Evolutionary conservation across 306 rosid genomes (phyloP).

Genomic region (Vachellia pachyceras): DNA sequence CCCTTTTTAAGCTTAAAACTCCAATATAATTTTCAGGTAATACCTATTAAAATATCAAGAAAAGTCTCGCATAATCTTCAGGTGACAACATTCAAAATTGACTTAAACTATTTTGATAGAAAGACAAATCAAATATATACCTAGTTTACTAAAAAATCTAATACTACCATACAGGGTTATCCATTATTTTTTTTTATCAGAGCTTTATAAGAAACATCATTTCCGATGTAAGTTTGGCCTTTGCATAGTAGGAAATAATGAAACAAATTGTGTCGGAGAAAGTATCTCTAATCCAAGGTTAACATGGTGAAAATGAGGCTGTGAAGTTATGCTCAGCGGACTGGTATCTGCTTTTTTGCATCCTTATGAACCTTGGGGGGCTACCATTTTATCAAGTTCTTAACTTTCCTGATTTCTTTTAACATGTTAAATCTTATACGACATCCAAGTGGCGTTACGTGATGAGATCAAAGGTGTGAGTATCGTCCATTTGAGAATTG

Average conservation of each 20-base stretch:
- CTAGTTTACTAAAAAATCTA: no score
- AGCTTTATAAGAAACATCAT: neutral
- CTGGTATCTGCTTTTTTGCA: slow-evolving; percentile 19
- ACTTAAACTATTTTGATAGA: no score
- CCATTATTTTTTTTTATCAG: neutral
- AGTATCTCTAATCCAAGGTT: neutral
- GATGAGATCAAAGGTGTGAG: slow-evolving; percentile 92
- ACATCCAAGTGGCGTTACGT: slow-evolving; percentile 85
- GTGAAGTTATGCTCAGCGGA: neutral
- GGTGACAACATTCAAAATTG: no score
- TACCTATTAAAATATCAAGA: no score
- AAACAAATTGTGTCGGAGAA: neutral
- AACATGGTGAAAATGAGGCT: neutral
- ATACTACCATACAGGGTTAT: neutral
- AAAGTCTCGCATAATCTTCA: no score
- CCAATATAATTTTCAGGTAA: neutral
- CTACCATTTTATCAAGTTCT: neutral
- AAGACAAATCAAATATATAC: no score
- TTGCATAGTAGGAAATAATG: neutral
- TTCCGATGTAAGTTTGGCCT: neutral
- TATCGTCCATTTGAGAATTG: slow-evolving; percentile 97
- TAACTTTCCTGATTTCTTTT: neutral
- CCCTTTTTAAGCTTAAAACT: neutral
- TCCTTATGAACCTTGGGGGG: slow-evolving; percentile 10
- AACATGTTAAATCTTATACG: slow-evolving; percentile 45